Evolutionary conservation across 23 red algal genomes (phyloP).

Genomic region (Cyanidioschyzon merolae): DNA sequence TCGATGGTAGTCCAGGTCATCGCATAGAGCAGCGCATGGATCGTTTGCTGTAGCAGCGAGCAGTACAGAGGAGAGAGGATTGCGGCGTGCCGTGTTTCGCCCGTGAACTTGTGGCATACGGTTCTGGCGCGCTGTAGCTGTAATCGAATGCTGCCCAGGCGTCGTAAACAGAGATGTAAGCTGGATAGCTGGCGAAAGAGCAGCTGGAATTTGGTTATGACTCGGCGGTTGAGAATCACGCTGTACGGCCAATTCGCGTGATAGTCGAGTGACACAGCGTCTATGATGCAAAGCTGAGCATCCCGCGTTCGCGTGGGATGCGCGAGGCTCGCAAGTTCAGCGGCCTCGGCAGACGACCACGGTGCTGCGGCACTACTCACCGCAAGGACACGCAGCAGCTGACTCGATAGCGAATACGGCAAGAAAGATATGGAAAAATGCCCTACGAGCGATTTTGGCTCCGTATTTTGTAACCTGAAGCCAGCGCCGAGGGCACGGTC

Average conservation of each 20-base stretch:
- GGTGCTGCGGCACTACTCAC: not conserved
- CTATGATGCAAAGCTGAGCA: conserved; percentile 37
- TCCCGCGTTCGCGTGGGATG: not conserved
- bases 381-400: not conserved
- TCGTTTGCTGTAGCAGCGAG: conserved; percentile 47
- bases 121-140: conserved; percentile 19
- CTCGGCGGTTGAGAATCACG: conserved; percentile 45
- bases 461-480: not conserved
- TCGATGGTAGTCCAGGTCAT: conserved; percentile 53
- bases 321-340: not conserved
- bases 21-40: conserved; percentile 53
- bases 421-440: conserved; percentile 17
- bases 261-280: conserved; percentile 63
- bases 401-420: conserved; percentile 20
- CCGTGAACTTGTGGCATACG: too few relatives aligned
- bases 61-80: not conserved
- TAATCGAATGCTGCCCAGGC: conserved; percentile 47
- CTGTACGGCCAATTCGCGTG: conserved; percentile 39
- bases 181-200: conserved; percentile 73
- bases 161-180: conserved; percentile 42
- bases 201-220: conserved; percentile 81
- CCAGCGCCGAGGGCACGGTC: not conserved
- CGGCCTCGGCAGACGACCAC: not conserved
- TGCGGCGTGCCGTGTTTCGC: not conserved
- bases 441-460: not conserved